Evolutionary conservation across 495 filamentous ascomycete species (phyloP), one percentile per base, ranked within the genome.

Genomic region (Aspergillus asperescens): DNA sequence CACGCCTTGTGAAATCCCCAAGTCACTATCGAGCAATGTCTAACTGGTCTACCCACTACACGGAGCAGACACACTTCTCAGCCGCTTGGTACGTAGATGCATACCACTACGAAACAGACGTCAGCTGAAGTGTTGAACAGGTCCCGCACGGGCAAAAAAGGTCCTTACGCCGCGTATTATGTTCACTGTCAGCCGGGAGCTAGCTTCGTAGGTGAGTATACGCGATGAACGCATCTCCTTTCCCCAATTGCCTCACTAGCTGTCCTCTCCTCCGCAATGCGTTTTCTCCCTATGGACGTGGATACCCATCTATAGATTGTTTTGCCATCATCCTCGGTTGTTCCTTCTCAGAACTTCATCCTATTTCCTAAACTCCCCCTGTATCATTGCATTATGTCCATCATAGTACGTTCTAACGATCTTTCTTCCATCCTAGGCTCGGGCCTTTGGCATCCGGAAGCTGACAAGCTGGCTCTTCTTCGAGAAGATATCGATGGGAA

Each of bases 111-210:
- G 23, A 37, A 13, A 42, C 7, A 52, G 18, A 15, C 22, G 55
- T 58, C 56, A 58, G 60, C 63, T 72, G 48, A 71, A 50, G 13
- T 40, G 43, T 16, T 32, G 25, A 19, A 37, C 50, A 80, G 79
- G 81, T 91, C 86, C 40, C 81, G 88, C 12, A 94, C 89, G 1
- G 89, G 90, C 18, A 77, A 86, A 41, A 93, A 94, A 62, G 88
- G 90, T 7, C 85, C 88, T 28, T 93, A 93, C 63, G 88, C 88
- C 12, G 84, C 81, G 50, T 94, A 95, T 64, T 93, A 92, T 70
- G 69, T 87, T 10, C 83, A 86, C 55, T 72, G 84, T 45, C 67
- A 82, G 52, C 83, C 84, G 16, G 73, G 71, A 20, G 64, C 72
- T 37, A 81, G 78, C 63, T 83, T 84, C 56, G 74, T 85, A 32